Base-by-base conservation (phyloP, 2,329 filamentous ascomycete genomes). In the Aspergillus luchuensis region DNA sequence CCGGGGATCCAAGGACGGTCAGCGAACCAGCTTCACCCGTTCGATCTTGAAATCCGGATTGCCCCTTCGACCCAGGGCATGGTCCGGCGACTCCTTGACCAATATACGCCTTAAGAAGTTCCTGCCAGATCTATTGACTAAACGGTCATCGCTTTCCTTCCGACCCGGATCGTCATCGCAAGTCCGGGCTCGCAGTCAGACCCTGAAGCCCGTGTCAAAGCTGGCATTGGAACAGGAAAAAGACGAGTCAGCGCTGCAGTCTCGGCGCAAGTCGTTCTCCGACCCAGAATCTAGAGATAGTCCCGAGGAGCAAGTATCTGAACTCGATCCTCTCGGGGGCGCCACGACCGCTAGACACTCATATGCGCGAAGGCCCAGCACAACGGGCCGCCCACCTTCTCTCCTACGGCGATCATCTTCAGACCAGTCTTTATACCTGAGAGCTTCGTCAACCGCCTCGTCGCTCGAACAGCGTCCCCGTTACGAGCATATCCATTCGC, bases 381-480 rank as follows among this genome's bases (percentile, higher is more conserved):
- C 65, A 1, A 56, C 62, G 4, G 67, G 67, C 11, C 59, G 67
- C 11, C 59, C 69, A 6, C 70, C 73, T 11, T 64, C 69, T 8
- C 68, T 67, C 55, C 54, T 92, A 30, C 82, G 86, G 47, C 82
- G 87, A 66, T 85, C 87, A 0, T 87, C 86, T 1, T 94, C 91
- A 1, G 90, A 96, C 72, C 89, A 92, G 60, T 95, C 91, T 5
- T 77, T 96, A 62, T 79, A 82, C 17, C 82, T 95, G 15, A 87
- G 91, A 66, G 88, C 86, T 4, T 80, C 92, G 2, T 96, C 93
- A 0, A 84, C 88, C 25, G 88, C 90, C 0, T 95, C 92, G 0
- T 96, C 92, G 0, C 82, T 96, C 0, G 93, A 93, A 2, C 91
- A 97, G 71, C 91, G 94, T 68, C 86, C 87, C 41, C 85, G 89